Conservation (phyloP, 257 asterid species). For the Solanum dulcamara region DNA sequence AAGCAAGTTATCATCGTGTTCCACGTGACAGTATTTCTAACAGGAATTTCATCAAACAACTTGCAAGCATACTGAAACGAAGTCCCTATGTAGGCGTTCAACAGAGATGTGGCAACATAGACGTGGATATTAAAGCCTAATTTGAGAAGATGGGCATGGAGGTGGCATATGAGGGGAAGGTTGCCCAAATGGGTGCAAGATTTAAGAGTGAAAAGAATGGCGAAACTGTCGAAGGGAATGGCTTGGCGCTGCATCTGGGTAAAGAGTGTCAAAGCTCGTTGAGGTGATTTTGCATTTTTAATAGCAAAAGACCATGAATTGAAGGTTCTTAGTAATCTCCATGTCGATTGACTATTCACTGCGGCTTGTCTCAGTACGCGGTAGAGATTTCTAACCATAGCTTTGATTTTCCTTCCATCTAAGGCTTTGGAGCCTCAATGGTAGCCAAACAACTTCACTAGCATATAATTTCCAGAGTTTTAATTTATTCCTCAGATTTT, state of each 20-base stretch:
- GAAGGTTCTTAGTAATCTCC: background rate
- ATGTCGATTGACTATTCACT: background rate
- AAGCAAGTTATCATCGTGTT: background rate
- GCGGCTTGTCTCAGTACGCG: background rate
- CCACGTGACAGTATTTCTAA: background rate
- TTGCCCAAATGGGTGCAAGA: slow-evolving; percentile 22
- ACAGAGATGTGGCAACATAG: background rate
- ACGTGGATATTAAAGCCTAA: background rate
- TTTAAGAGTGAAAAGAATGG: slow-evolving; percentile 35
- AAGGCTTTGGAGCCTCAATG: background rate
- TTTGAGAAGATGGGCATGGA: background rate
- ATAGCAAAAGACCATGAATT: slow-evolving; percentile 34
- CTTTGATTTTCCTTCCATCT: background rate
- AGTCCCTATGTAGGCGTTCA: background rate
- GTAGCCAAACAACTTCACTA: background rate
- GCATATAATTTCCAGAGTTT: background rate
- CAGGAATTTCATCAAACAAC: background rate
- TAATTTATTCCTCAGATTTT: too few relatives aligned
- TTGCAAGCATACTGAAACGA: background rate
- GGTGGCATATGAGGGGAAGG: background rate
- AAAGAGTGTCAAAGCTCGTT: slow-evolving; percentile 29
- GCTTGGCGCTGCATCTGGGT: slow-evolving; percentile 37
- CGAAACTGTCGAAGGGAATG: slow-evolving; percentile 27
- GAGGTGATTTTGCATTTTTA: slow-evolving; percentile 28
- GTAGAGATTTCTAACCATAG: background rate